Evolutionary conservation across 805 yeast species (phyloP), one percentile per base, ranked within the genome.

Genomic region (Candida ovalis): DNA sequence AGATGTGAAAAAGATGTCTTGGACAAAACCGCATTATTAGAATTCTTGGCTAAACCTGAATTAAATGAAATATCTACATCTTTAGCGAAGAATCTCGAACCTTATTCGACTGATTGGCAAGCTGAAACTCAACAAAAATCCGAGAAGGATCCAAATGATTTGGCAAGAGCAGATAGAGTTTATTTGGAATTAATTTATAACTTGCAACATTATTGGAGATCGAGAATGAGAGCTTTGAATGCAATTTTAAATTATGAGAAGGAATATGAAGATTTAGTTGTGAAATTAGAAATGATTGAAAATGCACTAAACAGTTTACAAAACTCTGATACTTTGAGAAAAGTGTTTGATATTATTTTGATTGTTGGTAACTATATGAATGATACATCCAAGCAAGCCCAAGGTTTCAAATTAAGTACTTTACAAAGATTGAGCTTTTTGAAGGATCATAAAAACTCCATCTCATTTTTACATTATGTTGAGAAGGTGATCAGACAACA

Each of bases 321-420:
- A 51, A 72, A 76, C 23, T 88, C 96, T 1, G 78, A 77, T 17
- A 80, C 81, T 44, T 74, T 95, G 60, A 78, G 82, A 52, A 77
- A 80, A 47, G 82, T 94, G 15, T 77, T 95, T 60, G 90, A 88
- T 48, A 81, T 94, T 42, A 92, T 94, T 52, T 72, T 91, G 53
- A 84, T 91, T 3, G 94, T 94, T 44, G 99, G 99, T 50, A 94
- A 94, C 65, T 92, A 84, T 64, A 94, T 94, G 99, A 94, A 95
- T 64, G 96, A 90, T 59, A 73, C 81, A n/a, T 75, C 88, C 2
- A 91, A 90, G 58, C 96, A 90, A 64, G 98, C 97, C 1, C 77
- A 80, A 55, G 99, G 99, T 3, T 95, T 95, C 75, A 86, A 86
- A 59, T 72, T 94, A 50, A 84, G 88, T 40, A 88, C 97, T n/a